Percentiles rank a stretch among this genome's conserved stretches.
Conservation (phyloP, 2,329 filamentous ascomycete genomes). For the Teratosphaeria pseudoeucalypti region DNA sequence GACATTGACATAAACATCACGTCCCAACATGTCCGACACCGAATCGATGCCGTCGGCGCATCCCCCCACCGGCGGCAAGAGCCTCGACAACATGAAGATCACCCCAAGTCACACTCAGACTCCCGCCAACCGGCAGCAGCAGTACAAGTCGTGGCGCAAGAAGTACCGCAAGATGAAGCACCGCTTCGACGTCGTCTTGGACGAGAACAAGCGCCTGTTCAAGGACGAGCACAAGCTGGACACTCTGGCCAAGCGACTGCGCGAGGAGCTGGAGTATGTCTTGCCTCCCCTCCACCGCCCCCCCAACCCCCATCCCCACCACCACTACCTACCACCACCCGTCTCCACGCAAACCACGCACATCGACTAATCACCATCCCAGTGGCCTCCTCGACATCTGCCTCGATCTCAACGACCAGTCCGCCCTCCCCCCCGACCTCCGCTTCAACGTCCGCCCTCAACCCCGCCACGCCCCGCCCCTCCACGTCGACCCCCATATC, state of each 20-base stretch:
- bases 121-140: constrained; percentile 6
- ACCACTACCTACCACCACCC: no score
- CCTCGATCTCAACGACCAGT: constrained; percentile 76
- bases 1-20: not conserved
- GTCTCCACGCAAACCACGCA: no score
- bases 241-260: constrained; percentile 69
- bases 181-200: constrained; percentile 66
- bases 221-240: constrained; percentile 71
- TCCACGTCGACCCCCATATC: constrained; percentile 21
- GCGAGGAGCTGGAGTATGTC: constrained; percentile 91
- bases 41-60: constrained; percentile 16
- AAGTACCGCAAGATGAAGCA: constrained; percentile 91
- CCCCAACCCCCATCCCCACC: no score
- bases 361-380: not conserved
- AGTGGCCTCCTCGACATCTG: constrained; percentile 84
- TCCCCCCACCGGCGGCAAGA: constrained; percentile 13
- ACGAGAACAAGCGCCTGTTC: constrained; percentile 72
- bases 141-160: constrained; percentile 44
- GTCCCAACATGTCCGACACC: constrained; percentile 18
- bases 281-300: constrained; percentile 22
- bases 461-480: constrained; percentile 51
- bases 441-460: constrained; percentile 57
- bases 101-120: not conserved
- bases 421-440: constrained; percentile 26
- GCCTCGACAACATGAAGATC: constrained; percentile 6